Evolutionary conservation across 306 rosid genomes (phyloP).

Genomic region (Malus orientalis): DNA sequence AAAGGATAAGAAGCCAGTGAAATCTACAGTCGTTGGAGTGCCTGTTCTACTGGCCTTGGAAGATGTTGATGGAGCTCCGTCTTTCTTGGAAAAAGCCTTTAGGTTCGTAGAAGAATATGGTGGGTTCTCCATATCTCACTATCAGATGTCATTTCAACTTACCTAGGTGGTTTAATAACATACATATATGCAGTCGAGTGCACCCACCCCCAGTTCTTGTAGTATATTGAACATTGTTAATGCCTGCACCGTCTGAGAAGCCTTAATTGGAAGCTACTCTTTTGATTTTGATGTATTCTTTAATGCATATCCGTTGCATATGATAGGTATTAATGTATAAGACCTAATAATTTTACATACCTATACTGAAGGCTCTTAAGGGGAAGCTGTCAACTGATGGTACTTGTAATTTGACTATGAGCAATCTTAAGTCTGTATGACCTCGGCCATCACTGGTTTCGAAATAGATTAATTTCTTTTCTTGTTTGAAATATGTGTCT

Average conservation of each 20-base stretch:
- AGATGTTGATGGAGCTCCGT: conserved; percentile 90
- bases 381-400: not conserved
- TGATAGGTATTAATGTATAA: not conserved
- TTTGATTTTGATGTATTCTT: not conserved
- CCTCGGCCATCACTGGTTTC: conserved; percentile 10
- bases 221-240: not conserved
- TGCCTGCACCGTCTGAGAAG: not conserved
- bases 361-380: not conserved
- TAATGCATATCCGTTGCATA: not conserved
- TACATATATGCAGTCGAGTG: not conserved
- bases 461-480: not conserved
- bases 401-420: not conserved
- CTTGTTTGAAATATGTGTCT: conserved; percentile 17
- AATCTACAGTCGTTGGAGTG: conserved; percentile 63
- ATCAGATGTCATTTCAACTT: not conserved
- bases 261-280: not conserved
- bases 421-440: not conserved
- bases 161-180: not conserved
- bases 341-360: not conserved
- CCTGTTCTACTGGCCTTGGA: conserved; percentile 93
- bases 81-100: conserved; percentile 93
- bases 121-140: conserved; percentile 20
- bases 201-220: not conserved
- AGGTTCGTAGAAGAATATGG: conserved; percentile 75
- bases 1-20: conserved; percentile 50